Evolutionary conservation across 1,284 basidiomycete species (phyloP).

Genomic region (Ceratobasidium sp.): DNA sequence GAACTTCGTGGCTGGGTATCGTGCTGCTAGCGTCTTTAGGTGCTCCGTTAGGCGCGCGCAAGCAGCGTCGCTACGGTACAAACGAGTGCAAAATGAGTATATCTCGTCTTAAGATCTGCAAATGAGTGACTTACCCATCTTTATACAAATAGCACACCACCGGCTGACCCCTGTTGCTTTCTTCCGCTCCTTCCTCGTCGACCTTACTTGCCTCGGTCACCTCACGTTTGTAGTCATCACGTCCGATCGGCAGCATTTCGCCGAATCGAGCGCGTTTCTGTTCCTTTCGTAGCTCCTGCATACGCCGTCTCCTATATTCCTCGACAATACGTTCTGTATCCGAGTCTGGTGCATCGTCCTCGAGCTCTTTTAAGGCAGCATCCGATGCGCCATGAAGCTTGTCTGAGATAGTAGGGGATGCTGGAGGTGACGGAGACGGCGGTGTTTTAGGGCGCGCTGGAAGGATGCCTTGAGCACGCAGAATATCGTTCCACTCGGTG

Average conservation of each 20-base stretch:
- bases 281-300: conserved; percentile 75
- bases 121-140: conserved; percentile 73
- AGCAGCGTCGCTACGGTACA: conserved; percentile 72
- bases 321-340: conserved; percentile 85
- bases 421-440: conserved; percentile 79
- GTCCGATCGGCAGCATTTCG: conserved; percentile 86
- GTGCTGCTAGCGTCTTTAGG: conserved; percentile 78
- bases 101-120: conserved; percentile 20
- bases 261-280: conserved; percentile 83
- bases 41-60: conserved; percentile 84
- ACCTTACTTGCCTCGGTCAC: conserved; percentile 92
- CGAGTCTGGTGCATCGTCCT: conserved; percentile 77
- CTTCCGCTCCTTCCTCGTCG: conserved; percentile 71
- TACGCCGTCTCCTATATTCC: conserved; percentile 73
- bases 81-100: neutral
- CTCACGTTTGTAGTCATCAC: conserved; percentile 95
- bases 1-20: conserved; percentile 94
- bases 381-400: conserved; percentile 65
- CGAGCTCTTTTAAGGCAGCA: conserved; percentile 67
- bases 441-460: conserved; percentile 79
- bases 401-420: conserved; percentile 73
- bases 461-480: conserved; percentile 91
- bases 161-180: conserved; percentile 74
- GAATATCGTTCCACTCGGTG: conserved; percentile 94
- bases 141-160: conserved; percentile 93